A percentile compares a stretch with the other conserved stretches of the same genome.
These are phyloP conservation scores for Coleophoma cylindrospora DNA, from an alignment of 2,329 filamentous ascomycete species.

Conservation along the genomic window DNA sequence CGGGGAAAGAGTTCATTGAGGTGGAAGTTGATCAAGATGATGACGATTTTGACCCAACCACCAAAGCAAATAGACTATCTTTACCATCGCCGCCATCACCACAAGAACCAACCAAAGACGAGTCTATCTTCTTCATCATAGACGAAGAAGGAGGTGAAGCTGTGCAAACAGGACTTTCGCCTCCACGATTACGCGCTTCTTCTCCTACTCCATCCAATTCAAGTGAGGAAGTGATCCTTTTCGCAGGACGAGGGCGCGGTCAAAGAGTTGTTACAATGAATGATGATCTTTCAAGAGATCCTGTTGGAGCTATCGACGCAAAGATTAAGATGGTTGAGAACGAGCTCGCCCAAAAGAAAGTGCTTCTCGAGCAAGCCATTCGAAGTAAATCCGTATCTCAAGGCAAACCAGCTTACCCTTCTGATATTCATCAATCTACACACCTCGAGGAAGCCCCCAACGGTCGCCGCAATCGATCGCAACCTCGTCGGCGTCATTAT, in stretches of 20 bases:
- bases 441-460: slow-evolving; percentile 1
- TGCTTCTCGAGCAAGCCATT: slow-evolving; percentile 21
- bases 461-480: not conserved
- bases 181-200: slow-evolving; percentile 21
- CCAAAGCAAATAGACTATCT: no score
- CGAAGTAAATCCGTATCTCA: not conserved
- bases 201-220: slow-evolving; percentile 46
- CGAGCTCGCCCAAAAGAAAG: slow-evolving; percentile 19
- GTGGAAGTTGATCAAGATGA: not conserved
- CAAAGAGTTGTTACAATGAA: not conserved
- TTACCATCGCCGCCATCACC: not conserved
- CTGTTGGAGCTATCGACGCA: slow-evolving; percentile 14
- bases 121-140: slow-evolving; percentile 25
- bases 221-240: slow-evolving; percentile 70
- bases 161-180: slow-evolving; percentile 24
- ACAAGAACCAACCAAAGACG: slow-evolving; percentile 4
- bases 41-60: no score
- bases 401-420: not conserved
- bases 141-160: slow-evolving; percentile 27
- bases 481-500: slow-evolving; percentile 2
- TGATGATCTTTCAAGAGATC: not conserved
- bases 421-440: not conserved
- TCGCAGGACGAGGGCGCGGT: slow-evolving; percentile 44
- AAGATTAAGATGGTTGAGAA: slow-evolving; percentile 23
- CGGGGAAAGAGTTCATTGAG: not conserved